These are phyloP conservation scores for Graphilbum ipis-grandicollis DNA, from an alignment of 2,329 filamentous ascomycete genomes.

Conservation along the genomic window DNA sequence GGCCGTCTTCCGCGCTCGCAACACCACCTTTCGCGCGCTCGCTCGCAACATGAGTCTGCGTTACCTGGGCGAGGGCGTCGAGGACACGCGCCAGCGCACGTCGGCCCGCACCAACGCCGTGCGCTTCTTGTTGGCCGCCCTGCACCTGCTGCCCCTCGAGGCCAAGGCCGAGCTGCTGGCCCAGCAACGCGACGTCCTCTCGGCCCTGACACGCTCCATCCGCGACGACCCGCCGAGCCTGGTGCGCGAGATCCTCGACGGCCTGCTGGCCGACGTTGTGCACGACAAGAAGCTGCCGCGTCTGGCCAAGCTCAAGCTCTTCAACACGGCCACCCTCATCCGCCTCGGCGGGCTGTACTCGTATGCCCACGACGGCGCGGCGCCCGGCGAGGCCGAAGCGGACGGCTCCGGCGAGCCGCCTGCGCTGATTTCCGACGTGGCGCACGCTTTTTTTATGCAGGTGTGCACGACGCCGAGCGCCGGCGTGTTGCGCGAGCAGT, in stretches of 20 bases:
- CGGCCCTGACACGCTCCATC: conserved; percentile 58
- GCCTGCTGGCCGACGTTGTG: conserved; percentile 53
- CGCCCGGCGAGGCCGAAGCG: conserved; percentile 26
- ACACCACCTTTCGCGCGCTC: conserved; percentile 64
- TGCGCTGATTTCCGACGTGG: conserved; percentile 32
- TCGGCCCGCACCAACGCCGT: conserved; percentile 73
- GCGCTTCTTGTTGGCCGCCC: conserved; percentile 59
- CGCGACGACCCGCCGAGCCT: conserved; percentile 61
- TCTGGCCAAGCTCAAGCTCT: conserved; percentile 54
- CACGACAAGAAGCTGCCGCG: conserved; percentile 57
- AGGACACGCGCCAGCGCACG: conserved; percentile 51
- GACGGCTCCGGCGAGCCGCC: conserved; percentile 11
- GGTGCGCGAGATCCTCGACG: conserved; percentile 56
- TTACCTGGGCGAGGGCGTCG: conserved; percentile 36
- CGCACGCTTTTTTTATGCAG: conserved; percentile 58
- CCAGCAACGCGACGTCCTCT: conserved; percentile 53
- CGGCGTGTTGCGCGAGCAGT: conserved; percentile 59
- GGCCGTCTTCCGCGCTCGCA: conserved; percentile 58
- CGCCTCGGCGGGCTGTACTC: conserved; percentile 57
- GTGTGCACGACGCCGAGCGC: conserved; percentile 57
- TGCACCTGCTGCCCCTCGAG: conserved; percentile 61
- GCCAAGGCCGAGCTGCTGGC: conserved; percentile 72
- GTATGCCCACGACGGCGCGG: conserved; percentile 39
- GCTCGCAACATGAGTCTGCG: conserved; percentile 66
- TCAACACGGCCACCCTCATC: conserved; percentile 58